phyloP scores from a whole-genome alignment of 2,329 filamentous ascomycete species.

The Nigrospora osmanthi region DNA sequence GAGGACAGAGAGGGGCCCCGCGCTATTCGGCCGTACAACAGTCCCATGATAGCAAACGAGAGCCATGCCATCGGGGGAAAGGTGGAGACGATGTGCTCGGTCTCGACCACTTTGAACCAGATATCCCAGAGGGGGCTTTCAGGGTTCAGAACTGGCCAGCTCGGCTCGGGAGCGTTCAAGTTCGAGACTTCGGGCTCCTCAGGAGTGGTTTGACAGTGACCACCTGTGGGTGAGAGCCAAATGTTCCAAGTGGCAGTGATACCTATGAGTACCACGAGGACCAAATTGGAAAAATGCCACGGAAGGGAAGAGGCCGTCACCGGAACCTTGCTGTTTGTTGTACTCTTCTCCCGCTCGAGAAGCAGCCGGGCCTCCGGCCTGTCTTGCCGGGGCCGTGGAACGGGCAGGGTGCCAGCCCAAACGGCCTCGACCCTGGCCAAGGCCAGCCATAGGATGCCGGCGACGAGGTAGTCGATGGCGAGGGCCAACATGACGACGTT shows the following conservation, averaged over 20 bases:
- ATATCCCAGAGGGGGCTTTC: slow-evolving; percentile 19
- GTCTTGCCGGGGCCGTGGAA: slow-evolving; percentile 7
- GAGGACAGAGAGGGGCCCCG: slow-evolving; percentile 11
- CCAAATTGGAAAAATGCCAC: slow-evolving; percentile 31
- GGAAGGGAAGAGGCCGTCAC: slow-evolving; percentile 19
- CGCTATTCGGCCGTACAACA: slow-evolving; percentile 33
- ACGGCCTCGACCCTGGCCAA: slow-evolving; percentile 25
- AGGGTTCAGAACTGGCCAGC: neutral
- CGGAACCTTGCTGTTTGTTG: slow-evolving; percentile 4
- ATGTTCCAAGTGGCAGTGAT: slow-evolving; percentile 38
- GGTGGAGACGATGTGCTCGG: slow-evolving; percentile 23
- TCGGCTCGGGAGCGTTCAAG: neutral
- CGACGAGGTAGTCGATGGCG: slow-evolving; percentile 35
- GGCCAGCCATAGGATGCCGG: slow-evolving; percentile 31
- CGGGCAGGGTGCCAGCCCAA: slow-evolving; percentile 17
- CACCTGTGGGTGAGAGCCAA: slow-evolving; percentile 32
- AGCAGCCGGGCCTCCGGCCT: slow-evolving; percentile 7
- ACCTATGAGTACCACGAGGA: slow-evolving; percentile 23
- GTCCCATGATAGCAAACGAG: slow-evolving; percentile 34
- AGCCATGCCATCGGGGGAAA: slow-evolving; percentile 39
- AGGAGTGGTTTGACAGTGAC: slow-evolving; percentile 20
- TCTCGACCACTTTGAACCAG: slow-evolving; percentile 30
- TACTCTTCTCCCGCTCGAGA: neutral
- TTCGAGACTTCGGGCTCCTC: neutral
- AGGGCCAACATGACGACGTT: slow-evolving; percentile 36